Evolutionary conservation across 2,329 filamentous ascomycete genomes (phyloP).

Genomic region (Trichothecium sympodiale): DNA sequence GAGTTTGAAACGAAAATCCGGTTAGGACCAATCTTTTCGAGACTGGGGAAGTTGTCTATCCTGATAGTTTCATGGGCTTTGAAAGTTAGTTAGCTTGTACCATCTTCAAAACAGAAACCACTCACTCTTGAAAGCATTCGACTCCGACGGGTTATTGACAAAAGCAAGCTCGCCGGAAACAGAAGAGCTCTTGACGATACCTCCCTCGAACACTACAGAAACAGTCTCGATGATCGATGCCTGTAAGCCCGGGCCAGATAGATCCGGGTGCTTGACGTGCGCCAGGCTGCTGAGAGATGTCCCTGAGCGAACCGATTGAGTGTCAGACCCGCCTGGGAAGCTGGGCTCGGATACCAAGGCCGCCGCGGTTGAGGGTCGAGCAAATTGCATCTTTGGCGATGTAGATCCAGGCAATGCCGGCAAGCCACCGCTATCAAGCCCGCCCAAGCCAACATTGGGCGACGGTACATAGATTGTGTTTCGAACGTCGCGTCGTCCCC

Average conservation of each 20-base stretch:
- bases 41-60: constrained; percentile 74
- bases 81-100: neutral
- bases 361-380: constrained; percentile 35
- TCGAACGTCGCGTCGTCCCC: constrained; percentile 81
- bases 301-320: constrained; percentile 81
- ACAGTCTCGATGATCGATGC: constrained; percentile 86
- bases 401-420: constrained; percentile 8
- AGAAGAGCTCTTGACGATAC: constrained; percentile 57
- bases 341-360: constrained; percentile 53
- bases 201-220: constrained; percentile 72
- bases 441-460: constrained; percentile 6
- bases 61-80: constrained; percentile 56
- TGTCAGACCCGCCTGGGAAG: constrained; percentile 58
- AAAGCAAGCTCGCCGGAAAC: constrained; percentile 85
- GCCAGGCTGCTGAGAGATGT: constrained; percentile 63
- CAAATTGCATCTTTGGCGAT: constrained; percentile 6
- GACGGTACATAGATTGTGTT: constrained; percentile 76
- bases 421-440: constrained; percentile 6
- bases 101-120: constrained; percentile 3
- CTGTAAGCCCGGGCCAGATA: constrained; percentile 70
- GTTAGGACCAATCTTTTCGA: constrained; percentile 91
- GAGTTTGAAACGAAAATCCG: constrained; percentile 75
- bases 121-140: constrained; percentile 36
- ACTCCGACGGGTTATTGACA: constrained; percentile 53
- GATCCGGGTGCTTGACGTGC: constrained; percentile 70